Conservation (phyloP, 129 eudicot species). For the Artemisia annua region DNA sequence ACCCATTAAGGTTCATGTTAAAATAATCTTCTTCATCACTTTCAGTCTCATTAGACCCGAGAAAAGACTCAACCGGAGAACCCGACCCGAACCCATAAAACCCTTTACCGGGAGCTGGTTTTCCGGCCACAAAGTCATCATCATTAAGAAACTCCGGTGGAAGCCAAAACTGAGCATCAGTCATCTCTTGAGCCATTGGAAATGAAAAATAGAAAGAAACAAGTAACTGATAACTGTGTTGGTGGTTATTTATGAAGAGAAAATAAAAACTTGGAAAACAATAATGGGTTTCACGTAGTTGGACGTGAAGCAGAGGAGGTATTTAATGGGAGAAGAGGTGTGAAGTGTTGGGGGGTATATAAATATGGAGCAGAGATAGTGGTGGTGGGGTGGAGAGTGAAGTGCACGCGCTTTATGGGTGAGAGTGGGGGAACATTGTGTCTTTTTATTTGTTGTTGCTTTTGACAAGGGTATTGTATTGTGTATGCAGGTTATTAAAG, state of each 20-base stretch:
- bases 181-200: constrained; percentile 59
- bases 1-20: constrained; percentile 9
- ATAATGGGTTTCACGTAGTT: constrained; percentile 34
- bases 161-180: constrained; percentile 84
- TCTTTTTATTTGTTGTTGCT: constrained; percentile 26
- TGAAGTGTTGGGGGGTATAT: constrained; percentile 34
- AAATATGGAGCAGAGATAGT: constrained; percentile 17
- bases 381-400: constrained; percentile 21
- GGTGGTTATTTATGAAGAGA: constrained; percentile 30
- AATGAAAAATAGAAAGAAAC: neutral
- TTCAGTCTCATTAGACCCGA: constrained; percentile 68
- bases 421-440: constrained; percentile 25
- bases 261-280: neutral
- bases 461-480: constrained; percentile 21
- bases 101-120: constrained; percentile 4
- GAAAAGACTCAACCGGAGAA: constrained; percentile 65
- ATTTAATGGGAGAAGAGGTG: constrained; percentile 30
- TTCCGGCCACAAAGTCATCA: constrained; percentile 40
- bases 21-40: constrained; percentile 78
- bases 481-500: constrained; percentile 30
- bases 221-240: neutral
- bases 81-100: constrained; percentile 35
- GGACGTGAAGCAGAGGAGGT: constrained; percentile 31
- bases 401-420: constrained; percentile 5
- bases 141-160: constrained; percentile 80